Base-by-base conservation (phyloP, 345 rosid species). In the Rubroshorea leprosula region DNA sequence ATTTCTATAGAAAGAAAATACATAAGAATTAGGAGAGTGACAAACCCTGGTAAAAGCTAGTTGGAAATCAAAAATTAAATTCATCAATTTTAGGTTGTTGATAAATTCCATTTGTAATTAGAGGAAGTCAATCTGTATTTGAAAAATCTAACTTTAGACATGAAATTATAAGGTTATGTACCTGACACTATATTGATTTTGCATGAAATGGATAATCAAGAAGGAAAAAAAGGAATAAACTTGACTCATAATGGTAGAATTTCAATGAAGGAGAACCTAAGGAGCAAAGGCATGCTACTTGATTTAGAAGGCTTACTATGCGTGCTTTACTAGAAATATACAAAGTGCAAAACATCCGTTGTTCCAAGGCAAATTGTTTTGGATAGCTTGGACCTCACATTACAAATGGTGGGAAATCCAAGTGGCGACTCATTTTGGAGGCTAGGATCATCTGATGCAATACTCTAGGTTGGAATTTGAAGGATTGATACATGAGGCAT, bases 21-120 rank as follows among this genome's bases (percentile, higher is more conserved):
- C 9, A 82, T 82, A 89, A 84, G 85, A 64, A 84, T 74, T 44
- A 77, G 63, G 78, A 68, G 70, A 6, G 77, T 84, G 70, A 84
- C 80, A 78, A 87, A 82, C 57, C 80, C 87, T 0, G 85, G 96
- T n/a, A 27, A 82, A 64, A 87, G 96, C 75, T 84, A 92, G 92
- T 24, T 87, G 71, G 89, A 87, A 65, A 64, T 80, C 51, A 82
- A 74, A 66, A 83, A 79, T 63, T 73, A 67, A 62, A 72, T 82
- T 52, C 73, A 84, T 66, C 84, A 69, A 61, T 92, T 92, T 51
- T 60, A 68, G 39, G 80, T 73, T 76, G 79, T 77, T 4, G 93
- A 89, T 51, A 82, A 80, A 51, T 79, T 77, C 22, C 93, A 89
- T 58, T 75, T 87, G 0, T 55, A 49, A 21, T 74, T 76, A 0